Base-by-base conservation (phyloP, 1,284 basidiomycete species). In the Agaricales sp. region DNA sequence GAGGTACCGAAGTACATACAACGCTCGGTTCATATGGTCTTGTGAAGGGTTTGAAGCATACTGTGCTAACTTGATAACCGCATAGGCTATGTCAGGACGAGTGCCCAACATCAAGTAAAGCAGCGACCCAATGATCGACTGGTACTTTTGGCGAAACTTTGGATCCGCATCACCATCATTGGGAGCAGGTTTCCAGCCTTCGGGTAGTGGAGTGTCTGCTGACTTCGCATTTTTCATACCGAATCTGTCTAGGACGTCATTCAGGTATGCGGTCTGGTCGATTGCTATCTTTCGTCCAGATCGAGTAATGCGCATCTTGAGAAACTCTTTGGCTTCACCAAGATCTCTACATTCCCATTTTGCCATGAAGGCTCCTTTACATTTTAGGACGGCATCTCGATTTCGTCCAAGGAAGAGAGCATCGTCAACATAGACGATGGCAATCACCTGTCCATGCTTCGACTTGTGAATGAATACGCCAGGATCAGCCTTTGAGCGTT, bases 311-410 rank as follows among this genome's bases (percentile, higher is more conserved):
- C 47, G 4, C 56, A 63, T 63, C 13, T 57, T 39, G 2, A 61
- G 47, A 30, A 62, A 59, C 43, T 57, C 54, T 4, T 52, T 53
- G 8, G 51, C 48, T 45, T 55, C 38, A 14, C 57, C 59, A 24
- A 60, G 48, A 50, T 61, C 58, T 12, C 50, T 52, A 41, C 59
- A 59, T 52, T 62, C 59, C 57, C 59, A 63, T 21, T 47, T 51
- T 11, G 44, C 21, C 52, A 57, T 58, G 50, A 62, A 59, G 48
- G 11, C 11, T 19, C 41, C 20, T 19, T 43, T 43, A 11, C 8
- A 11, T 43, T 16, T n/a, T 11, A 16, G 13, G 41, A 16, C 20
- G 18, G 20, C n/a, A 19, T 8, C 13, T 43, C 11, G 8, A 43
- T 8, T 11, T 19, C 11, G 41, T 43, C 46, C 62, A 57, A 44